Percentiles rank a stretch among this genome's conserved stretches.
These are phyloP conservation scores for Funneliformis mosseae DNA, from an alignment of 192 early-diverging fungal species.

Conservation along the genomic window DNA sequence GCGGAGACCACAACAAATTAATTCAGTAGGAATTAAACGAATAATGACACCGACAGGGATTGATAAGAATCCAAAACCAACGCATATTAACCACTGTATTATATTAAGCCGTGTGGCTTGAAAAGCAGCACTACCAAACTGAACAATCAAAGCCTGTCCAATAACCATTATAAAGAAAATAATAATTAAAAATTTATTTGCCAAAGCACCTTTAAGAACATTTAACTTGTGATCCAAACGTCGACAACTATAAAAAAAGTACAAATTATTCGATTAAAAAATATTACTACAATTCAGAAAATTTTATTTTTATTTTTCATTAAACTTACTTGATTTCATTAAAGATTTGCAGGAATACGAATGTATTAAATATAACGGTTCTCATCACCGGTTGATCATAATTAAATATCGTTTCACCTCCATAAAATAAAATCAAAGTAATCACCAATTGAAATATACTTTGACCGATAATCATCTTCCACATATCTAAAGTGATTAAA, in stretches of 20 bases:
- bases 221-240: constrained; percentile 78
- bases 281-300: not conserved
- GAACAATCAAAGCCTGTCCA: constrained; percentile 85
- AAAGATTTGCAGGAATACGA: constrained; percentile 59
- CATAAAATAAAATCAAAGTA: constrained; percentile 75
- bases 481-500: constrained; percentile 90
- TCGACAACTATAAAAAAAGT: constrained; percentile 59
- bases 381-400: constrained; percentile 40
- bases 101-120: constrained; percentile 67
- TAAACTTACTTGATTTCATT: constrained; percentile 61
- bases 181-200: constrained; percentile 78
- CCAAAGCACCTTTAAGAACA: constrained; percentile 78
- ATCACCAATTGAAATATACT: constrained; percentile 85
- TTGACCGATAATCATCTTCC: constrained; percentile 95
- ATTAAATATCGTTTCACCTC: constrained; percentile 59
- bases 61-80: constrained; percentile 77
- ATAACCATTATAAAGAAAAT: constrained; percentile 78
- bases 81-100: constrained; percentile 80
- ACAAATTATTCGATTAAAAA: constrained; percentile 5
- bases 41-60: constrained; percentile 85
- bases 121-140: constrained; percentile 89
- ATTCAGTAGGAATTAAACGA: constrained; percentile 79
- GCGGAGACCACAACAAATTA: constrained; percentile 36
- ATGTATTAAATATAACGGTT: constrained; percentile 91
- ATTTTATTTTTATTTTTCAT: not conserved